phyloP scores from a whole-genome alignment of 331 rosid genomes.

The Acacia concinna region DNA sequence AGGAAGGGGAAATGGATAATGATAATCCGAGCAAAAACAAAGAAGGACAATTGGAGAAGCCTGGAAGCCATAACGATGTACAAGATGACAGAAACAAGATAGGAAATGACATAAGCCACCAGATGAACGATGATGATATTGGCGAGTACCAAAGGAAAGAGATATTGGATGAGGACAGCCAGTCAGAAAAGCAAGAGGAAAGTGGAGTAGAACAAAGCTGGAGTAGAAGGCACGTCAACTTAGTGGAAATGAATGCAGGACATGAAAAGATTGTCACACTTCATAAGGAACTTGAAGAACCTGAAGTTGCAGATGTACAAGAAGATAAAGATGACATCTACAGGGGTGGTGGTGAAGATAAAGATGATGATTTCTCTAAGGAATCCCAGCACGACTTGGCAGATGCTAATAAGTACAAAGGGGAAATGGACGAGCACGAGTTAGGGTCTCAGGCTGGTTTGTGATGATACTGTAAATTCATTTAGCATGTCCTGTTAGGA shows the following conservation, averaged over 20 bases:
- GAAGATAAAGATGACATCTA: constrained; percentile 23
- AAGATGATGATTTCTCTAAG: constrained; percentile 24
- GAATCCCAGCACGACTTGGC: constrained; percentile 36
- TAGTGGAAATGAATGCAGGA: constrained; percentile 20
- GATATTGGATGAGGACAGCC: constrained; percentile 12
- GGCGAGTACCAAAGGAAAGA: neutral
- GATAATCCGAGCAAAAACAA: constrained; percentile 15
- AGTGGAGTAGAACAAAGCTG: constrained; percentile 28
- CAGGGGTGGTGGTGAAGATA: constrained; percentile 16
- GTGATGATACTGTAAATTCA: constrained; percentile 12
- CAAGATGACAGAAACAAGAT: constrained; percentile 19
- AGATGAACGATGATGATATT: constrained; percentile 15
- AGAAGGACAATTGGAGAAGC: constrained; percentile 4
- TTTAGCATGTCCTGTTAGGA: neutral
- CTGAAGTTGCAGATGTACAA: constrained; percentile 27
- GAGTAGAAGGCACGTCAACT: constrained; percentile 37
- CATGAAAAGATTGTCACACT: constrained; percentile 12
- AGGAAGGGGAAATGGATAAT: constrained; percentile 8
- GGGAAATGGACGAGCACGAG: constrained; percentile 58
- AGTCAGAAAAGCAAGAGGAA: constrained; percentile 32
- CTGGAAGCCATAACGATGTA: constrained; percentile 24
- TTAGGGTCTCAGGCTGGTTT: constrained; percentile 35
- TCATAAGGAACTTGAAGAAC: constrained; percentile 23
- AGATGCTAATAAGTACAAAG: constrained; percentile 49
- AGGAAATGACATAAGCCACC: constrained; percentile 13